These are phyloP conservation scores for Lyophyllum shimeji DNA, from an alignment of 768 basidiomycete species.

Conservation along the genomic window DNA sequence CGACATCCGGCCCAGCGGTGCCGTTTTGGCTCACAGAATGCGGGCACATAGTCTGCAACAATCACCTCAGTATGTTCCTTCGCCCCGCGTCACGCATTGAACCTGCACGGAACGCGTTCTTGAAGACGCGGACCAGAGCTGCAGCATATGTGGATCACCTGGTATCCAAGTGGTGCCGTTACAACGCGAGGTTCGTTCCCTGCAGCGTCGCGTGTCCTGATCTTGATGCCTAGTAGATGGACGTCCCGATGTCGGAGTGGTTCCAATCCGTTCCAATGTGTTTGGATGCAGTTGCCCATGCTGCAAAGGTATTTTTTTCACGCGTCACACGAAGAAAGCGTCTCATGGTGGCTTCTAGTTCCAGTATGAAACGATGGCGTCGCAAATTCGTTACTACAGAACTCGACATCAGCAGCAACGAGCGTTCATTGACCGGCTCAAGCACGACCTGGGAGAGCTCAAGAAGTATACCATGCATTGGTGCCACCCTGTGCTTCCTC, in stretches of 20 bases:
- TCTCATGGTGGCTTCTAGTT: slow-evolving; percentile 44
- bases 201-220: background rate
- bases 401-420: slow-evolving; percentile 57
- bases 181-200: slow-evolving; percentile 62
- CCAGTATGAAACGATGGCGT: slow-evolving; percentile 74
- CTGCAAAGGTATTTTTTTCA: slow-evolving; percentile 55
- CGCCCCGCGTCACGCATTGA: background rate
- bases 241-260: slow-evolving; percentile 81
- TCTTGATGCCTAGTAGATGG: slow-evolving; percentile 51
- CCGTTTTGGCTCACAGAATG: slow-evolving; percentile 92
- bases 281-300: slow-evolving; percentile 63
- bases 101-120: background rate
- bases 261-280: slow-evolving; percentile 63
- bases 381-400: slow-evolving; percentile 65
- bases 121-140: slow-evolving; percentile 71
- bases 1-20: slow-evolving; percentile 51
- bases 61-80: slow-evolving; percentile 66
- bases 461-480: slow-evolving; percentile 46
- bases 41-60: slow-evolving; percentile 83
- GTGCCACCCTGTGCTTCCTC: slow-evolving; percentile 6
- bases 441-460: slow-evolving; percentile 50
- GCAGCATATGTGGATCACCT: slow-evolving; percentile 63
- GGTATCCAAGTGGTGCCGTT: slow-evolving; percentile 70
- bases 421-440: slow-evolving; percentile 49
- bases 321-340: background rate